phyloP scores from a whole-genome alignment of 345 rosid genomes.

The Boechera retrofracta region DNA sequence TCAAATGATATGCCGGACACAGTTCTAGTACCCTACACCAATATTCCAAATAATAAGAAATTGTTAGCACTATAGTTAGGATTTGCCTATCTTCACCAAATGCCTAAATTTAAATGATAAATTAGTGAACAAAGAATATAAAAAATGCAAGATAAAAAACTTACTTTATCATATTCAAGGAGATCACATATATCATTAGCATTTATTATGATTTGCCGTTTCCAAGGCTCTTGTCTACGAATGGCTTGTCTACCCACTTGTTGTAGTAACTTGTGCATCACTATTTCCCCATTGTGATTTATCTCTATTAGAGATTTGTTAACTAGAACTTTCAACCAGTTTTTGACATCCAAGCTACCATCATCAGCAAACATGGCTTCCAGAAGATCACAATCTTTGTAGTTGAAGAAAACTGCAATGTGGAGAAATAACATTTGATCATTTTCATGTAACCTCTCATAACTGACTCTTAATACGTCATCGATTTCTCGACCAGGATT shows the following conservation, averaged over 20 bases:
- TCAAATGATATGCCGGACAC: too few species aligned
- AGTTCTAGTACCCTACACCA: too few species aligned
- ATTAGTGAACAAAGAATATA: too few species aligned
- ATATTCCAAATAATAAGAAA: too few species aligned
- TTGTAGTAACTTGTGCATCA: conserved; percentile 46
- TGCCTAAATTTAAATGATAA: too few species aligned
- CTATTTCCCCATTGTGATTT: not conserved
- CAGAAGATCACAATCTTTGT: not conserved
- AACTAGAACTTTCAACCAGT: not conserved
- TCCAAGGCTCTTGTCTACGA: conserved; percentile 8
- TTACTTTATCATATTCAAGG: conserved; percentile 13
- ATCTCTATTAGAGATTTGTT: conserved; percentile 36
- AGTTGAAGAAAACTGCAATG: conserved; percentile 47
- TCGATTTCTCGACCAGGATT: not conserved
- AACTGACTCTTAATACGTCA: conserved; percentile 33
- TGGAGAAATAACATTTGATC: conserved; percentile 40
- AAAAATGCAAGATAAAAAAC: not conserved
- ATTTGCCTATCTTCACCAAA: too few species aligned
- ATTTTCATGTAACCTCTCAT: conserved; percentile 27
- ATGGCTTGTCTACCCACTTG: conserved; percentile 34
- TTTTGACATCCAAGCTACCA: not conserved
- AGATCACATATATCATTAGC: not conserved
- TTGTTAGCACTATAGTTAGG: too few species aligned
- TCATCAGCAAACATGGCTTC: not conserved
- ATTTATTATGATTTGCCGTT: conserved; percentile 27